These are phyloP conservation scores for Camillea tinctor DNA, from an alignment of 2,329 filamentous ascomycete genomes.

Conservation along the genomic window DNA sequence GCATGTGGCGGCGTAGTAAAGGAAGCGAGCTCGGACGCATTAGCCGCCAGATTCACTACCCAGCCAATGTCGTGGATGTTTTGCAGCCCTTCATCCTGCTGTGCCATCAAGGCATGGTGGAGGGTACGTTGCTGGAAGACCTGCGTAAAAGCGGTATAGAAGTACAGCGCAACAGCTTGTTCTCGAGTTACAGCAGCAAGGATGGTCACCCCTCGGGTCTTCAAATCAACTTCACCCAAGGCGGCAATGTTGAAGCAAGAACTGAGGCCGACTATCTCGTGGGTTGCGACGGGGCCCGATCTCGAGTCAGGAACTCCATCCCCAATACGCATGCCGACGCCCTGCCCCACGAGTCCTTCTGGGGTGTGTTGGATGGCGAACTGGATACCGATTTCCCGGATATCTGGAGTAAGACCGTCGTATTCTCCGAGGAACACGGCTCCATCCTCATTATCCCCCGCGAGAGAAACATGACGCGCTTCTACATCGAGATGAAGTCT, in stretches of 20 bases:
- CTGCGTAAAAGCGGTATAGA: slow-evolving; percentile 61
- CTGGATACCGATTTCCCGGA: slow-evolving; percentile 72
- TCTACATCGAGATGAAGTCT: slow-evolving; percentile 58
- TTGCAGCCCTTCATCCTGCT: slow-evolving; percentile 57
- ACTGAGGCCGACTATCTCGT: slow-evolving; percentile 56
- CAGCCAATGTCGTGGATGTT: slow-evolving; percentile 51
- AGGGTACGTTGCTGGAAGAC: slow-evolving; percentile 68
- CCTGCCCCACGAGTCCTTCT: slow-evolving; percentile 41
- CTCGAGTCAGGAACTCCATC: slow-evolving; percentile 66
- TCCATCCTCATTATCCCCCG: slow-evolving; percentile 73
- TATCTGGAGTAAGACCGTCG: slow-evolving; percentile 70
- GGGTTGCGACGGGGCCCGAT: slow-evolving; percentile 73
- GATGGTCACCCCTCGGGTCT: slow-evolving; percentile 28
- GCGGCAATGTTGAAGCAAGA: slow-evolving; percentile 28
- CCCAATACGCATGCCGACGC: slow-evolving; percentile 40
- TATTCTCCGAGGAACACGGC: slow-evolving; percentile 65
- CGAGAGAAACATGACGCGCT: slow-evolving; percentile 69
- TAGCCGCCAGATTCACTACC: slow-evolving; percentile 68
- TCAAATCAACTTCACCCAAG: slow-evolving; percentile 40
- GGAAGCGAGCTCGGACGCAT: slow-evolving; percentile 40
- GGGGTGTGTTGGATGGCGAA: slow-evolving; percentile 72
- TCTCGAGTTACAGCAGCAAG: slow-evolving; percentile 55
- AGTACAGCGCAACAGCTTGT: slow-evolving; percentile 63
- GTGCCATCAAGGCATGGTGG: slow-evolving; percentile 74
- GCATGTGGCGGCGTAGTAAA: slow-evolving; percentile 54